Evolutionary conservation across 495 filamentous ascomycete genomes (phyloP).

Genomic region (Endocarpon pusillum): DNA sequence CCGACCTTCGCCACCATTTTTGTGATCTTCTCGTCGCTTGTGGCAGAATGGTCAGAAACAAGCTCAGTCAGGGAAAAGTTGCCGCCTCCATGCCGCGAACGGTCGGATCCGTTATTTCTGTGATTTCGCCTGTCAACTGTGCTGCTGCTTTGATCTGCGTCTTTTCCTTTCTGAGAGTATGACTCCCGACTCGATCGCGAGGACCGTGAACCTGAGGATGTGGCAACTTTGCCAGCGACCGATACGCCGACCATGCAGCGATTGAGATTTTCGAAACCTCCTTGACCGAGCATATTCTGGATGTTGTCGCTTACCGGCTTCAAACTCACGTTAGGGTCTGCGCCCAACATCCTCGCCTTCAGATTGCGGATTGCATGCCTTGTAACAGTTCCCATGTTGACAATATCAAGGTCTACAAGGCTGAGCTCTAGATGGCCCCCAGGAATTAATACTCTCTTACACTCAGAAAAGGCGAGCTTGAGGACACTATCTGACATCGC

Average conservation of each 20-base stretch:
- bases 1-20: conserved; percentile 86
- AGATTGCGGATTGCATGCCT: conserved; percentile 59
- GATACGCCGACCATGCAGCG: conserved; percentile 81
- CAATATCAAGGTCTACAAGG: conserved; percentile 69
- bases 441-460: conserved; percentile 75
- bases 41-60: conserved; percentile 41
- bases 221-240: conserved; percentile 51
- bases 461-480: conserved; percentile 67
- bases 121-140: too few species aligned
- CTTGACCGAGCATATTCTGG: conserved; percentile 52
- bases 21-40: conserved; percentile 63
- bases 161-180: conserved; percentile 15
- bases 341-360: conserved; percentile 56
- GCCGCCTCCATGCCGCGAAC: conserved; percentile 18
- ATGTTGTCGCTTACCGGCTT: conserved; percentile 65
- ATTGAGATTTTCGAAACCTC: conserved; percentile 72
- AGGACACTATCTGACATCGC: conserved; percentile 58
- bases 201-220: conserved; percentile 24
- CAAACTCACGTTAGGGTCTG: conserved; percentile 44
- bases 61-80: conserved; percentile 51
- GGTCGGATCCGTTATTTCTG: conserved; percentile 13
- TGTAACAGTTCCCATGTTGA: conserved; percentile 67
- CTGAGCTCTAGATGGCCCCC: conserved; percentile 81
- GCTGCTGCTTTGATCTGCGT: conserved; percentile 14
- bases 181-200: conserved; percentile 14